Evolutionary conservation across 805 yeast species (phyloP).

Genomic region (Candida nanaspora): DNA sequence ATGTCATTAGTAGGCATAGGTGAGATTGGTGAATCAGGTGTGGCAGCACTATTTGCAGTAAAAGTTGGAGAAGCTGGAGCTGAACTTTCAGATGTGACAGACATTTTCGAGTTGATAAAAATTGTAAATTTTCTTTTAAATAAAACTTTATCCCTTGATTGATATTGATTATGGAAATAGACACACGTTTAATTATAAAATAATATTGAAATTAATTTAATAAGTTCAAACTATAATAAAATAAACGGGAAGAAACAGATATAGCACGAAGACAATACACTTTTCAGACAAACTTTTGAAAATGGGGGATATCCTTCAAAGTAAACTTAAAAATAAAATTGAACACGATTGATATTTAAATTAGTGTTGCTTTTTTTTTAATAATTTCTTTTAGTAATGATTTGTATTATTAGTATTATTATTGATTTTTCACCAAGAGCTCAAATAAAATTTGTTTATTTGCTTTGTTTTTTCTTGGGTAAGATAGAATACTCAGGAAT

Average conservation of each 20-base stretch:
- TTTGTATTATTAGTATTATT: too few relatives aligned
- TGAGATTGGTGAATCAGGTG: slow-evolving; percentile 3
- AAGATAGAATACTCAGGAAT: slow-evolving; percentile 15
- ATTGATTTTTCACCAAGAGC: too few relatives aligned
- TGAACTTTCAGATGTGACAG: slow-evolving; percentile 3
- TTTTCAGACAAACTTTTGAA: slow-evolving; percentile 17
- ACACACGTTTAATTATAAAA: slow-evolving; percentile 4
- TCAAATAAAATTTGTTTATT: background rate
- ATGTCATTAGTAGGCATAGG: background rate
- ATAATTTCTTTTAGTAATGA: too few relatives aligned
- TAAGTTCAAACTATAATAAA: slow-evolving; percentile 2
- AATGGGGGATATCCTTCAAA: slow-evolving; percentile 30
- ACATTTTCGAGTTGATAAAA: background rate
- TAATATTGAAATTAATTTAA: background rate
- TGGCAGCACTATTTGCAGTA: background rate
- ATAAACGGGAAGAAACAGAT: slow-evolving; percentile 4
- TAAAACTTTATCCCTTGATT: too few relatives aligned
- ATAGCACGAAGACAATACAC: background rate
- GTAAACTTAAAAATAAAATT: slow-evolving; percentile 7
- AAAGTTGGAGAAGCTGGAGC: slow-evolving; percentile 3
- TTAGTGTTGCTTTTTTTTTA: too few relatives aligned
- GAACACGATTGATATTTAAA: too few relatives aligned
- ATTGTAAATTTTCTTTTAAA: too few relatives aligned
- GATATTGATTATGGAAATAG: background rate
- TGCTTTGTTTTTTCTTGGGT: background rate